Conservation (phyloP, 2,329 filamentous ascomycete species). For the Juglanconis juglandina region DNA sequence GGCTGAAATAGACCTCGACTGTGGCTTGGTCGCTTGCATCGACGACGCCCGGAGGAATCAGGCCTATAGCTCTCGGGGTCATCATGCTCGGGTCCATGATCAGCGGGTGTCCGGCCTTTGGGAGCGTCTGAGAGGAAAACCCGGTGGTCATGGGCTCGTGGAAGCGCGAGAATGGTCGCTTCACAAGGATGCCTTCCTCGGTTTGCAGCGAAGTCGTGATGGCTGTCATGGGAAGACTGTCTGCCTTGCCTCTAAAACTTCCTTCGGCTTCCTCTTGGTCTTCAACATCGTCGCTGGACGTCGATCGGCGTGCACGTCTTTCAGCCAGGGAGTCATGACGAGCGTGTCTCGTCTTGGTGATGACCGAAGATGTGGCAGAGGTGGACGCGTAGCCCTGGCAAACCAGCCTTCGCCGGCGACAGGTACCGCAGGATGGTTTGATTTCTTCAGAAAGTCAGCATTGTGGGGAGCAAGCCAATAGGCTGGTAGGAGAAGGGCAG, state of each 20-base stretch:
- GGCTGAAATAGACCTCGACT: conserved; percentile 29
- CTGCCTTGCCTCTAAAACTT: no score
- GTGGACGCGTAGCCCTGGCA: conserved; percentile 27
- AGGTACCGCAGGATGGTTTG: conserved; percentile 29
- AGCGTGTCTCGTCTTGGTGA: neutral
- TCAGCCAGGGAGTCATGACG: neutral
- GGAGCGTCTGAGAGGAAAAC: neutral
- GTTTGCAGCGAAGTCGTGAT: neutral
- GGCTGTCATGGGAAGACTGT: neutral
- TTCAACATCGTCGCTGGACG: neutral
- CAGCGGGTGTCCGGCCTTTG: conserved; percentile 2
- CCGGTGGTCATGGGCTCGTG: neutral
- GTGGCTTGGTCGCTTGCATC: conserved; percentile 24
- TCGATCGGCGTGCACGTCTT: neutral
- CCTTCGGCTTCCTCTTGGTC: neutral
- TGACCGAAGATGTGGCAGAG: neutral
- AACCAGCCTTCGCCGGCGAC: conserved; percentile 26
- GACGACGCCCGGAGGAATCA: conserved; percentile 26
- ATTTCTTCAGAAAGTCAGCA: neutral
- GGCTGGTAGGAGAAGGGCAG: neutral
- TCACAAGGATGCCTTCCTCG: neutral
- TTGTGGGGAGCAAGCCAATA: no score
- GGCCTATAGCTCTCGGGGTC: conserved; percentile 1
- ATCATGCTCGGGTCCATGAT: conserved; percentile 1
- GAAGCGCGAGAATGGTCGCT: neutral